Percentiles rank a stretch among this genome's conserved stretches.
phyloP scores from a whole-genome alignment of 805 yeast species.

The Barnettozyma vustinii region DNA sequence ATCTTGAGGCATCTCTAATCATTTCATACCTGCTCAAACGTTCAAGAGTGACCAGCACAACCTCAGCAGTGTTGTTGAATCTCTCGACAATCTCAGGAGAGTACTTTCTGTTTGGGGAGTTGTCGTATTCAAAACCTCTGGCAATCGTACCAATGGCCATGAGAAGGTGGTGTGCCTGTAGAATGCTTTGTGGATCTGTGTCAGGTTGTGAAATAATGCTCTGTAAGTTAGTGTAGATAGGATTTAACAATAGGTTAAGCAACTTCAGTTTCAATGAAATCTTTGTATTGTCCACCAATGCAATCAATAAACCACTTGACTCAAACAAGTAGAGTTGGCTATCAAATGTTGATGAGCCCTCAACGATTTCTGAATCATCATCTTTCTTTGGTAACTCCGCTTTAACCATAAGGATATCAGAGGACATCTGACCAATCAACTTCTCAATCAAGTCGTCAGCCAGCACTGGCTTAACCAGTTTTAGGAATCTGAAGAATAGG shows the following conservation, averaged over 20 bases:
- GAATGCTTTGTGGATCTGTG: slow-evolving; percentile 39
- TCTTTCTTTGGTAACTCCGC: slow-evolving; percentile 42
- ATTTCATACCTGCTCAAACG: slow-evolving; percentile 58
- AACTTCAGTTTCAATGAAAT: slow-evolving; percentile 35
- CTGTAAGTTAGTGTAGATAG: slow-evolving; percentile 70
- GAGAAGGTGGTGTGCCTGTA: slow-evolving; percentile 81
- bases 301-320: slow-evolving; percentile 72
- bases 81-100: slow-evolving; percentile 38
- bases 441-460: slow-evolving; percentile 47
- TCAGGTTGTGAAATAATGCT: slow-evolving; percentile 45
- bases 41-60: slow-evolving; percentile 77
- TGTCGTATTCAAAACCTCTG: slow-evolving; percentile 59
- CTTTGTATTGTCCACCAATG: slow-evolving; percentile 43
- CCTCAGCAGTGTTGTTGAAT: slow-evolving; percentile 70
- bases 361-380: slow-evolving; percentile 52
- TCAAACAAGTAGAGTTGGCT: slow-evolving; percentile 82
- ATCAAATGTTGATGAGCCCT: slow-evolving; percentile 54
- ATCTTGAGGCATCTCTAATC: slow-evolving; percentile 81
- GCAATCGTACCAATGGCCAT: slow-evolving; percentile 89
- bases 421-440: slow-evolving; percentile 54
- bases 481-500: slow-evolving; percentile 75
- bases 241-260: slow-evolving; percentile 64
- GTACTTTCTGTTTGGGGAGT: slow-evolving; percentile 28
- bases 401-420: slow-evolving; percentile 54
- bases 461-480: slow-evolving; percentile 63